These are phyloP conservation scores for Epichloe scottii DNA, from an alignment of 2,329 filamentous ascomycete genomes.

Conservation along the genomic window DNA sequence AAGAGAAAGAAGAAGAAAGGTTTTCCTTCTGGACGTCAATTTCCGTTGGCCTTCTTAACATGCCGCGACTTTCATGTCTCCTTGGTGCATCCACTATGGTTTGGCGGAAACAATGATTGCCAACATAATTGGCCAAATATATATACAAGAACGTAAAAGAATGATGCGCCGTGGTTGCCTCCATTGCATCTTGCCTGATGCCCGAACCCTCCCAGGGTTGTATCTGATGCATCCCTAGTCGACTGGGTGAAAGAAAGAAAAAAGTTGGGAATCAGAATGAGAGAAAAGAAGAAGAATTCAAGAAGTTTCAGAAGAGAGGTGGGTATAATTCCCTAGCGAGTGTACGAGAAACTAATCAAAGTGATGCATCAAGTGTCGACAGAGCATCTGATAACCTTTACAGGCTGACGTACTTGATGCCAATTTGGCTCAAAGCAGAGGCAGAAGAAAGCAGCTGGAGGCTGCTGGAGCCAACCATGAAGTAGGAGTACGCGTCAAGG, in stretches of 20 bases:
- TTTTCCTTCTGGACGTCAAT: background rate
- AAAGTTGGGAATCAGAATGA: background rate
- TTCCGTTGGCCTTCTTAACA: background rate
- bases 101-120: background rate
- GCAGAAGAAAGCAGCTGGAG: conserved; percentile 29
- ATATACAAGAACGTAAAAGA: conserved; percentile 16
- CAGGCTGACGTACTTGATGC: conserved; percentile 35
- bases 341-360: conserved; percentile 25
- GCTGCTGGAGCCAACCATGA: conserved; percentile 29
- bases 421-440: conserved; percentile 30
- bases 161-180: background rate
- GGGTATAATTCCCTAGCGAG: conserved; percentile 20
- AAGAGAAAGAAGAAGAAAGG: background rate
- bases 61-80: background rate
- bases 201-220: background rate
- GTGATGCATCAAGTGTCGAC: background rate
- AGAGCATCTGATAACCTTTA: conserved; percentile 1
- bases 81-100: background rate
- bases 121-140: conserved; percentile 15
- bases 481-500: conserved; percentile 46
- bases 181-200: background rate
- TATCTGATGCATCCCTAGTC: background rate
- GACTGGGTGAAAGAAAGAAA: background rate
- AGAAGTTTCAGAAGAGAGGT: background rate
- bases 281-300: conserved; percentile 1